Base-by-base conservation (phyloP, 1,284 basidiomycete species). In the Ganoderma sinense region DNA sequence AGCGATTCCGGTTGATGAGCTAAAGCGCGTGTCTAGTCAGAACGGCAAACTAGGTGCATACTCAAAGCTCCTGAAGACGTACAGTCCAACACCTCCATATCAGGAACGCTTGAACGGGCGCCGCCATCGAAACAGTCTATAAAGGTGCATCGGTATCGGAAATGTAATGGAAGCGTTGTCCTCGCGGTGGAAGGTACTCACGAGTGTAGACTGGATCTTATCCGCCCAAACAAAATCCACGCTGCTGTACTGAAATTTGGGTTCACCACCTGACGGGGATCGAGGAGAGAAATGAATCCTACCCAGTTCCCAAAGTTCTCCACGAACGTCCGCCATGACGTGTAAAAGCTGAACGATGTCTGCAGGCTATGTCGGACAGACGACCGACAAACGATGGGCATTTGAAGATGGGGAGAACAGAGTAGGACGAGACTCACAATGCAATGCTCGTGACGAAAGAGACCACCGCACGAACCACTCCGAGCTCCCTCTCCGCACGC, bases 1-100 rank as follows among this genome's bases (percentile, higher is more conserved):
- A 55, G 55, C 58, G 68, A 41, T 65, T 75, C 20, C 71, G 69
- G 51, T 73, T 70, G 48, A 78, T 68, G 18, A 78, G 71, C 79
- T 80, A 53, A 5, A 40, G 26, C 23, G 18, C n/a, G 29, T n/a
- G 48, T 26, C 7, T 2, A 23, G 45, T 51, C 31, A 18, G 45
- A 33, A 20, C 7, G 16, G 14, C 14, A 20, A 14, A 56, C 18
- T 4, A 33, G 62, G 16, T 36, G 20, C 4, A 43, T 4, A 10
- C 26, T 23, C 6, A 20, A 14, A 18, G 33, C 20, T 16, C 5
- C 1, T 40, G 23, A 7, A 36, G 20, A 67, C 78, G 10, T 68
- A 80, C 79, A 39, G 64, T 74, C 77, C 77, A 80, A 70, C 79
- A 80, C 23, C 79, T 71, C 77, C 77, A 80, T 39, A 80, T 79